Evolutionary conservation across 192 early-diverging fungal genomes (phyloP).

Genomic region (Funneliformis mosseae): DNA sequence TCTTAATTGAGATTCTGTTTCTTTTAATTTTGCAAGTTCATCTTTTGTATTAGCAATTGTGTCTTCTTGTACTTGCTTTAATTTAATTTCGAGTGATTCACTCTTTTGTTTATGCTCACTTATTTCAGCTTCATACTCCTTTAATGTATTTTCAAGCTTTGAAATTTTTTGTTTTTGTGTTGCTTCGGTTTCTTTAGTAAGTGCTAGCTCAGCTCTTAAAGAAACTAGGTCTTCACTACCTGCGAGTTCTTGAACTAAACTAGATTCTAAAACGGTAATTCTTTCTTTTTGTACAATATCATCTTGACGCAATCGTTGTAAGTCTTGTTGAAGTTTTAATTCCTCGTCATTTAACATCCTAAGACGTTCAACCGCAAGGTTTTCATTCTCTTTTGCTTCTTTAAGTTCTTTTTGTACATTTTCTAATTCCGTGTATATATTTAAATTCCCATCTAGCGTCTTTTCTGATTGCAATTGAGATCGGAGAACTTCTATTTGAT

Average conservation of each 20-base stretch:
- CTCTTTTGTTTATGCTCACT: neutral
- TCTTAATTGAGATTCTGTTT: neutral
- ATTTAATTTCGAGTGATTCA: neutral
- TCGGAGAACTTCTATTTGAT: neutral
- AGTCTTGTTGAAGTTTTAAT: neutral
- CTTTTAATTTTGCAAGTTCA: neutral
- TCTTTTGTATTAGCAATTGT: neutral
- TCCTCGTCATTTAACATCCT: neutral
- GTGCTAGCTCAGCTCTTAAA: neutral
- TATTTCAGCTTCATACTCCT: neutral
- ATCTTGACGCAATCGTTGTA: neutral
- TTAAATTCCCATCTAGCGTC: neutral
- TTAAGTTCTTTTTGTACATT: neutral
- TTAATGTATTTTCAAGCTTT: conserved; percentile 21
- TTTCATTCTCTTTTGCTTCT: neutral
- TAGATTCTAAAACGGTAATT: conserved; percentile 6
- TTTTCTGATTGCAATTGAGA: neutral
- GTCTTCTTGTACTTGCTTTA: neutral
- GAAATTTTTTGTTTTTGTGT: neutral
- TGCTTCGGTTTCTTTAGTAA: neutral
- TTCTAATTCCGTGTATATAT: neutral
- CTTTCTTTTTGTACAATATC: neutral
- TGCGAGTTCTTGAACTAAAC: neutral
- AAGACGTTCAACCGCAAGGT: neutral
- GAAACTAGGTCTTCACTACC: neutral